These are phyloP conservation scores for Penicillium riverlandense DNA, from an alignment of 495 filamentous ascomycete genomes.

Conservation along the genomic window DNA sequence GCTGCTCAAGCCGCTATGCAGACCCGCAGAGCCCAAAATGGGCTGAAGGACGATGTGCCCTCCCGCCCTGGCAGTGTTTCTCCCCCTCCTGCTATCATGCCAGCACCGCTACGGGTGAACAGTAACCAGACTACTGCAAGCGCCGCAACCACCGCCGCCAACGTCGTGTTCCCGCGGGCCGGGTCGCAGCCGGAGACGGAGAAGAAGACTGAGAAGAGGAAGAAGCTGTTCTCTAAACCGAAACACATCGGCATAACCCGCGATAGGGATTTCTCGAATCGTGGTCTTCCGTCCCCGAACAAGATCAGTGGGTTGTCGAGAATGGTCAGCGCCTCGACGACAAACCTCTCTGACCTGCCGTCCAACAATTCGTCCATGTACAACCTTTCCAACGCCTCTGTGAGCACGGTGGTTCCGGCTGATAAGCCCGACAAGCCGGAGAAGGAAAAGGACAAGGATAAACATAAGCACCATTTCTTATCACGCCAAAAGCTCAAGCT, in stretches of 20 bases:
- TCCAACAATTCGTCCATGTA: slow-evolving; percentile 69
- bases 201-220: slow-evolving; percentile 66
- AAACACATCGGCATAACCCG: slow-evolving; percentile 73
- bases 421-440: slow-evolving; percentile 26
- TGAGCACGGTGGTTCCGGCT: slow-evolving; percentile 61
- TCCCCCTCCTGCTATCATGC: slow-evolving; percentile 23
- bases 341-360: slow-evolving; percentile 62
- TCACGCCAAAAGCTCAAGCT: slow-evolving; percentile 88
- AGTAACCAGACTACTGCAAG: slow-evolving; percentile 26
- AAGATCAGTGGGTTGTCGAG: slow-evolving; percentile 60
- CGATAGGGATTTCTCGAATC: slow-evolving; percentile 53
- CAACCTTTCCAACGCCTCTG: slow-evolving; percentile 73
- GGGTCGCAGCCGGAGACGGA: slow-evolving; percentile 50
- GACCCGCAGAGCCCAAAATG: slow-evolving; percentile 4
- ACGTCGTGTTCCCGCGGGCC: slow-evolving; percentile 71
- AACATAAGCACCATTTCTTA: slow-evolving; percentile 76
- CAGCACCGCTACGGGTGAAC: slow-evolving; percentile 13
- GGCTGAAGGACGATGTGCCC: too few relatives aligned
- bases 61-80: slow-evolving; percentile 37
- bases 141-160: slow-evolving; percentile 79
- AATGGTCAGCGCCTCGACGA: slow-evolving; percentile 69
- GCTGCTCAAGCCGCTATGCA: slow-evolving; percentile 90
- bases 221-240: slow-evolving; percentile 86
- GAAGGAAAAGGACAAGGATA: slow-evolving; percentile 45
- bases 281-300: slow-evolving; percentile 70